These are phyloP conservation scores for Chlorella sorokiniana DNA, from an alignment of 139 green algal genomes.

Conservation along the genomic window DNA sequence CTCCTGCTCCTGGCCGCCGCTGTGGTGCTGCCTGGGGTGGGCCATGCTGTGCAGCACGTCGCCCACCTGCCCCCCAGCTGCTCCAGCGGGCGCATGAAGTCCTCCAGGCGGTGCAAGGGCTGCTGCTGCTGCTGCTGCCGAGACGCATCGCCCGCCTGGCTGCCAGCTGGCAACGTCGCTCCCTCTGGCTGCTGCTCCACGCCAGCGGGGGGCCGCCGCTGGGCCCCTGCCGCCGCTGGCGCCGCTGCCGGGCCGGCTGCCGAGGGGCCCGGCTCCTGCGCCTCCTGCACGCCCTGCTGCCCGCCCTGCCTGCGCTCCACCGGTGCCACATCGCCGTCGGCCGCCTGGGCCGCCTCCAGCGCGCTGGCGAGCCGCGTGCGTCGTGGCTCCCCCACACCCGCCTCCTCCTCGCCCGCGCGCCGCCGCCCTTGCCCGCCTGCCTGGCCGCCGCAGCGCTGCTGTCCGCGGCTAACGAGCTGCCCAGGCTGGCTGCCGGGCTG, in stretches of 20 bases:
- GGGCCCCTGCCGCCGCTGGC: not conserved
- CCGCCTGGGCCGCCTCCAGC: not conserved
- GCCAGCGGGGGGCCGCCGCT: not conserved
- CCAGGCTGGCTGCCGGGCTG: not conserved
- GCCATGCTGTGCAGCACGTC: conserved; percentile 16
- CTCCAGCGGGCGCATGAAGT: conserved; percentile 29
- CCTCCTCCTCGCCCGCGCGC: not conserved
- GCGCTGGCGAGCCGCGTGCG: conserved; percentile 12
- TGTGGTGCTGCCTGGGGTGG: not conserved
- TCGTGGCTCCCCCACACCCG: not conserved
- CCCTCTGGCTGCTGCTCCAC: not conserved
- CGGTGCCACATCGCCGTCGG: not conserved
- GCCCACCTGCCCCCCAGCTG: conserved; percentile 12
- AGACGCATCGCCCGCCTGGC: no score
- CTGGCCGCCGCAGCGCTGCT: not conserved
- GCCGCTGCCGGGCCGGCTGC: no score
- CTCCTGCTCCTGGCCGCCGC: not conserved
- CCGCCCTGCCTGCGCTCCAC: not conserved
- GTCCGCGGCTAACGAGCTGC: not conserved
- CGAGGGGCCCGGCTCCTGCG: not conserved
- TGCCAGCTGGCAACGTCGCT: not conserved
- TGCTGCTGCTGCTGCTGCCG: not conserved
- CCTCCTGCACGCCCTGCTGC: not conserved
- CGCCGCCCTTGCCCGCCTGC: not conserved
- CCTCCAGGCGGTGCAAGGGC: not conserved